Evolutionary conservation across 139 green algal species (phyloP), one percentile per base, ranked within the genome.

Genomic region (Edaphochlamys debaryana): DNA sequence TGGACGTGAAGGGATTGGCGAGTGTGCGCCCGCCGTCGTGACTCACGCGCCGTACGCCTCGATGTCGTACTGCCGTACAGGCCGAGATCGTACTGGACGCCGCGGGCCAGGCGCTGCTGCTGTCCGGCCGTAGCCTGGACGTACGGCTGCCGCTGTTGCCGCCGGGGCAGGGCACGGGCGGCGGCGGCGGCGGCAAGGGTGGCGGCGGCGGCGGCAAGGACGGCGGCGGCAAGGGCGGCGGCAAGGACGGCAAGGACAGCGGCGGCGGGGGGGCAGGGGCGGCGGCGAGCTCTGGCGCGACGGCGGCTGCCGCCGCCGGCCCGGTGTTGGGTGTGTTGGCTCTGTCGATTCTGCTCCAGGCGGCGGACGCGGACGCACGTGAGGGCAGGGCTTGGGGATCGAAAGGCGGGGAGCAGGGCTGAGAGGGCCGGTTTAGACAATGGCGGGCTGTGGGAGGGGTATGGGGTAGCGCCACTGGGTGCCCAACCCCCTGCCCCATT

Each of bases 111-210:
- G 63, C 63, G 77, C 77, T 83, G 77, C 66, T 83, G 77, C 77
- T 83, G 77, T 67, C 64, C 40, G 64, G 64, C 13, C 42, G 64
- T 13, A 66, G 77, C 42, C 42, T 83, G 63, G 45, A 74, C n/a
- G 77, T 83, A 25, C 42, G 77, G 77, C 77, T 83, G 77, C 77
- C 77, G 64, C 77, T 83, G 32, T 42, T 83, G 77, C 32, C 23
- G 45, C 63, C 64, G 30, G 4, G 17, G 76, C 32, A 1, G n/a
- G n/a, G n/a, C n/a, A n/a, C n/a, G n/a, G 37, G 37, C 56, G 41
- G 62, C 36, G 54, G 62, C n/a, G 5, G 25, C 19, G 30, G n/a
- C 8, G n/a, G n/a, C n/a, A n/a, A n/a, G n/a, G n/a, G n/a, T 17
- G 32, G 30, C 30, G 62, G 42, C 22, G 29, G 25, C 29, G 13